Percentiles rank a stretch among this genome's conserved stretches.
Evolutionary conservation across 2,329 filamentous ascomycete genomes (phyloP).

Genomic region (Cladorrhinum sp.): DNA sequence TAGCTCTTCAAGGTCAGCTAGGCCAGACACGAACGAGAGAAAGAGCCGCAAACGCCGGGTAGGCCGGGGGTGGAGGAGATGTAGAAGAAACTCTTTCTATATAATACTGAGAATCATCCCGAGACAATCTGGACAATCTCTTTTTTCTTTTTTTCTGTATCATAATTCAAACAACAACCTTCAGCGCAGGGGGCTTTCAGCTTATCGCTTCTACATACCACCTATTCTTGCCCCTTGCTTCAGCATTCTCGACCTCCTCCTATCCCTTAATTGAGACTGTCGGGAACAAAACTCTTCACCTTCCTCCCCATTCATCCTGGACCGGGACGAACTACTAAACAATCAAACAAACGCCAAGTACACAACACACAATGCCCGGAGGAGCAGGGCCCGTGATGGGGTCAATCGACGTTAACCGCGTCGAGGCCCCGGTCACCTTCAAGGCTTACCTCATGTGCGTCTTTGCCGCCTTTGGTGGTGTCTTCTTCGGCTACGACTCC

Average conservation of each 20-base stretch:
- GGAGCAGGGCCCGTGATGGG: slow-evolving; percentile 12
- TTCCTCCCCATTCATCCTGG: neutral
- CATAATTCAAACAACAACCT: neutral
- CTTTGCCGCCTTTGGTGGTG: slow-evolving; percentile 58
- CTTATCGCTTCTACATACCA: neutral
- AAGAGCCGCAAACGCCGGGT: neutral
- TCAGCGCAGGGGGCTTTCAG: neutral
- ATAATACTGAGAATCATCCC: neutral
- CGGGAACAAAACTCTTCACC: neutral
- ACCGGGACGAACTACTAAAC: neutral
- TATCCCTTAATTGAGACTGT: neutral
- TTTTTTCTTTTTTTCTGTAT: neutral
- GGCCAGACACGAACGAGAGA: neutral
- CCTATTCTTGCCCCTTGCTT: neutral
- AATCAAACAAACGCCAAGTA: neutral
- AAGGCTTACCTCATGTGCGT: slow-evolving; percentile 60
- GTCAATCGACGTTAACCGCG: slow-evolving; percentile 43
- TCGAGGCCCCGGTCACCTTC: slow-evolving; percentile 55
- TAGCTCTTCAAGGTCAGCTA: neutral
- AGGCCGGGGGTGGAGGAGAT: neutral
- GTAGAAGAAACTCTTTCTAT: neutral
- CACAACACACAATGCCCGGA: slow-evolving; percentile 16
- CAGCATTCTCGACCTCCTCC: neutral
- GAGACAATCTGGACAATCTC: neutral
- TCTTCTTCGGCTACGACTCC: slow-evolving; percentile 59